Conservation (phyloP, 257 asterid genomes). For the Cynanchum wilfordii region DNA sequence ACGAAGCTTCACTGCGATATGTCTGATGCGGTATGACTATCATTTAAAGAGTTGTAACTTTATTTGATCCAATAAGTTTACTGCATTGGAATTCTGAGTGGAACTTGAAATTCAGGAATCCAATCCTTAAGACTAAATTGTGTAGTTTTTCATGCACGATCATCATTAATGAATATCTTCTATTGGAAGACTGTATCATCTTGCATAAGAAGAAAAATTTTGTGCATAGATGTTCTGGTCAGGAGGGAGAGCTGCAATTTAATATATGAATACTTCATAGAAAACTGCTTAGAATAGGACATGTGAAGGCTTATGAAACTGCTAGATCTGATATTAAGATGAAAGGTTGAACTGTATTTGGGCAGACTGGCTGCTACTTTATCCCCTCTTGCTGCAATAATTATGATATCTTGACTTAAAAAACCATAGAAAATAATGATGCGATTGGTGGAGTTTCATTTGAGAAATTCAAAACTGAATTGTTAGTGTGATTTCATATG, state of each 20-base stretch:
- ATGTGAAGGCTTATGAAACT: not conserved
- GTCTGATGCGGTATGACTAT: conserved; percentile 81
- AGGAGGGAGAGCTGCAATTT: not conserved
- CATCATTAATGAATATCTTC: not conserved
- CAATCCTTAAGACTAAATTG: not conserved
- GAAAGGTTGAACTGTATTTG: not conserved
- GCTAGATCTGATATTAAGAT: no score
- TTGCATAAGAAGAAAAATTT: not conserved
- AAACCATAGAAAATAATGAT: not conserved
- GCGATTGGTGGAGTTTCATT: no score
- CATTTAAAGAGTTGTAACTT: not conserved
- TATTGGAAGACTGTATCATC: not conserved
- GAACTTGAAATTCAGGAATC: not conserved
- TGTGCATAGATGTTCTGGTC: not conserved
- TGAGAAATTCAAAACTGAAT: no score
- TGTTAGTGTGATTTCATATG: not conserved
- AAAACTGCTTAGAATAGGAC: not conserved
- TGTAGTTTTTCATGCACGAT: not conserved
- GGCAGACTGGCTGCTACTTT: not conserved
- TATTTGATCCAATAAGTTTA: not conserved
- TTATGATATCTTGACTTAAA: not conserved
- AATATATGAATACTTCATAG: not conserved
- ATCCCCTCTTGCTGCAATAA: not conserved
- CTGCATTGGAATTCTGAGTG: not conserved
- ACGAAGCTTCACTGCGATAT: conserved; percentile 85